These are phyloP conservation scores for Pseudocercospora vitis DNA, from an alignment of 2,329 filamentous ascomycete genomes.

Conservation along the genomic window DNA sequence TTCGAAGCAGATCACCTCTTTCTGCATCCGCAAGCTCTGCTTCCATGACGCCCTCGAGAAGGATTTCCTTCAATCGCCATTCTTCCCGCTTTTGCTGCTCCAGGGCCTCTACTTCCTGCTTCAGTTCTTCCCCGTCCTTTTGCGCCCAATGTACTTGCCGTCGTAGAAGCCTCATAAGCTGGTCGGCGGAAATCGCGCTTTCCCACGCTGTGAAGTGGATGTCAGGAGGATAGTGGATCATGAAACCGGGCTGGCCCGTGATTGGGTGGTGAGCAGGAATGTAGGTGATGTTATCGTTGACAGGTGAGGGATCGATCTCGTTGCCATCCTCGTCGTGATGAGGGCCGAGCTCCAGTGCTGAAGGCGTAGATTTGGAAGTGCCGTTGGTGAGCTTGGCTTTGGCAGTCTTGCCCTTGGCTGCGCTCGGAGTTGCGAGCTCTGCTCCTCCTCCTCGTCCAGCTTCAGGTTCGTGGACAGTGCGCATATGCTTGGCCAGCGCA, in stretches of 20 bases:
- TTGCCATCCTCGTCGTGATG: slow-evolving; percentile 36
- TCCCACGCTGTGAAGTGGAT: slow-evolving; percentile 66
- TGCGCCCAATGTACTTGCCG: slow-evolving; percentile 72
- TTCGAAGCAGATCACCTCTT: slow-evolving; percentile 38
- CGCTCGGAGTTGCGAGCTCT: slow-evolving; percentile 63
- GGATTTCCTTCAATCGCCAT: slow-evolving; percentile 76
- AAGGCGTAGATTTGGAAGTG: slow-evolving; percentile 26
- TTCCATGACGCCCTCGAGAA: slow-evolving; percentile 75
- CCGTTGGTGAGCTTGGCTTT: slow-evolving; percentile 46
- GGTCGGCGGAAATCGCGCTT: slow-evolving; percentile 63
- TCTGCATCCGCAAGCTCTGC: slow-evolving; percentile 57
- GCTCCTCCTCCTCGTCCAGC: slow-evolving; percentile 67
- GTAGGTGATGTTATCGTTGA: slow-evolving; percentile 60
- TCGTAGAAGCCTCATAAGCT: slow-evolving; percentile 62
- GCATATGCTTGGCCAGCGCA: slow-evolving; percentile 96
- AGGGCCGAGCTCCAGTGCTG: slow-evolving; percentile 28
- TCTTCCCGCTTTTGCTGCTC: slow-evolving; percentile 68
- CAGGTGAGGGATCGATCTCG: slow-evolving; percentile 36
- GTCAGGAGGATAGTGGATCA: slow-evolving; percentile 56
- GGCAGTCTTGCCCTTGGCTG: slow-evolving; percentile 47
- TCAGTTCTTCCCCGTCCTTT: slow-evolving; percentile 64
- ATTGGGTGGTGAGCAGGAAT: slow-evolving; percentile 60
- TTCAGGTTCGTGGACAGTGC: slow-evolving; percentile 96
- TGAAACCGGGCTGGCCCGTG: slow-evolving; percentile 50
- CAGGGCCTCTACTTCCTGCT: slow-evolving; percentile 63